Evolutionary conservation across 148 eudicot species (phyloP), one percentile per base, ranked within the genome.

Genomic region (Cornus kousa): DNA sequence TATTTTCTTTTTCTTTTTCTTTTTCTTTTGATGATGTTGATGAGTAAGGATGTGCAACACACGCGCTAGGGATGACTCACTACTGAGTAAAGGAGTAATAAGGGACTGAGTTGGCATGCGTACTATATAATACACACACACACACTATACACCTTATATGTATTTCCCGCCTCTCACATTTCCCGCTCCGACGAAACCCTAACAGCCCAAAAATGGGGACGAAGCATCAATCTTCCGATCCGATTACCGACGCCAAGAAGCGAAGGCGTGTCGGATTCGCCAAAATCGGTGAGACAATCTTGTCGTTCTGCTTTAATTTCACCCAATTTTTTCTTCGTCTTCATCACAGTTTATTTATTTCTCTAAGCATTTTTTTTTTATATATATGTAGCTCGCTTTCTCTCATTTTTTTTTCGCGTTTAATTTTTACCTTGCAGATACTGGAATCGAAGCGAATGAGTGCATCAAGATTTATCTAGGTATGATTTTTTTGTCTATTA

Each of bases 391-490:
- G n/a, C 55, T 62, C 14, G 37, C 32, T 67, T 55, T 28, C 37
- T 31, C 32, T 23, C 48, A 28, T 8, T 0, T 62, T 73, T 76
- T 7, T 12, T 74, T 50, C 53, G 37, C 24, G 9, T 76, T 67
- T 31, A 68, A 67, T 20, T 24, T 23, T 66, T 79, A 74, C 72
- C 39, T 16, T 73, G 80, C 86, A 93, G 99, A 91, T 85, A 74
- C 86, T 33, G 99, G 99, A 39, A 79, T 91, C 53, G 93, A 90
- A 87, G 88, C 93, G 5, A 92, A 84, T 57, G 92, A 95, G 14
- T 95, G 99, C 89, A 83, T 95, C 85, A 85, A 86, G 74, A 91
- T 95, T 48, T 93, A 88, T 74, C 77, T 95, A 9, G 97, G 99
- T 95, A 79, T 59, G 81, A 5, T 62, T 81, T 75, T 75, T 46